Evolutionary conservation across 2,329 filamentous ascomycete species (phyloP), one percentile per base, ranked within the genome.

Genomic region (Monascus ruber): DNA sequence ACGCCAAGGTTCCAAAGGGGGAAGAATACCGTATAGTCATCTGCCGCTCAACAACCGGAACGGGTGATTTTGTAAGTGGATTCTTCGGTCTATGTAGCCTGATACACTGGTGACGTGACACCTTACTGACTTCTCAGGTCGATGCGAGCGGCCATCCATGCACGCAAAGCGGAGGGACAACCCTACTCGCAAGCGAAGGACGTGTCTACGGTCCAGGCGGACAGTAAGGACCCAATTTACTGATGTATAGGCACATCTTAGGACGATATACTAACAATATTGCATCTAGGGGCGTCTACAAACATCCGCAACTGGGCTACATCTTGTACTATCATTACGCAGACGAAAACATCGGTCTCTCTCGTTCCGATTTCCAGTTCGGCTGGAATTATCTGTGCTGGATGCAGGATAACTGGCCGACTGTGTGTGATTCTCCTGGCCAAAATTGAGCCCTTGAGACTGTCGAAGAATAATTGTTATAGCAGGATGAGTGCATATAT

Each of bases 1-100:
- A 52, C 0, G 62, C 48, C 39, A 60, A 54, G 40, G 76, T 78
- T 0, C 68, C 74, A 0, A 36, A 64, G 0, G 79, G 78, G 4
- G 61, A 63, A n/a, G 79, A 82, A 58, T 83, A 83, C 56, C 74
- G 73, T 53, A 77, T 83, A 53, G 72, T 71, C 50, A 76, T 80
- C 25, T 83, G 79, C 60, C 63, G 77, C n/a, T 75, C 72, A 4
- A 64, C 56, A 1, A 65, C 59, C 5, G 66, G 70, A 4, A 73
- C 64, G 1, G 67, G 75, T 0, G 63, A 63, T 1, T 84, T 77
- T 49, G 73, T 72, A 47, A 48, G 58, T 49, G 6, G 24, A 7
- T 11, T 11, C n/a, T 11, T 11, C 9, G 26, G 11, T 26, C 8
- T 6, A 5, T 25, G 35, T 17, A 17, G 17, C 17, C 17, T 17